Conservation (phyloP, 768 basidiomycete genomes). For the Lactifluus hygrophoroides region DNA sequence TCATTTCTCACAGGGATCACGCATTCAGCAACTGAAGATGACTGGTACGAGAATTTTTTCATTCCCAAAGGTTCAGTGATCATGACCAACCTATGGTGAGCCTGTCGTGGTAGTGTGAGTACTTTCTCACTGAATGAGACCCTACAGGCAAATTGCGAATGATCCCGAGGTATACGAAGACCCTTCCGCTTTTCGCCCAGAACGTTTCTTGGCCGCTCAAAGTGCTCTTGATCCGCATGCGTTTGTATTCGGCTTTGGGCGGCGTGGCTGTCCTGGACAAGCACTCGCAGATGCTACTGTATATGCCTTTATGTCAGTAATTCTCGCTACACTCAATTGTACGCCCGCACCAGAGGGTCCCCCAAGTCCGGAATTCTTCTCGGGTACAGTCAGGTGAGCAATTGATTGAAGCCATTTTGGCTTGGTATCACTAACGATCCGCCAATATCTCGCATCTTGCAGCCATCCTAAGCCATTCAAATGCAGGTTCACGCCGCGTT, state of each 20-base stretch:
- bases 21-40: constrained; percentile 15
- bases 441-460: neutral
- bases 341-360: neutral
- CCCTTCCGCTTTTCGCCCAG: constrained; percentile 18
- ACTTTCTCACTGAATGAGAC: neutral
- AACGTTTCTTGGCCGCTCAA: constrained; percentile 12
- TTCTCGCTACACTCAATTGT: constrained; percentile 2
- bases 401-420: neutral
- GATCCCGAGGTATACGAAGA: constrained; percentile 12
- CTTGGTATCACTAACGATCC: neutral
- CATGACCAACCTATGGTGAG: constrained; percentile 21
- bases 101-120: neutral
- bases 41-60: constrained; percentile 17
- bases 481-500: neutral
- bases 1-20: constrained; percentile 1
- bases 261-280: constrained; percentile 5
- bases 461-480: constrained; percentile 12
- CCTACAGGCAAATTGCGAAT: constrained; percentile 8
- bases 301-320: constrained; percentile 2
- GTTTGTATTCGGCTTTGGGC: constrained; percentile 18
- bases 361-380: constrained; percentile 1
- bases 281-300: constrained; percentile 3
- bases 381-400: constrained; percentile 10
- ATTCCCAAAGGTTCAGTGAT: constrained; percentile 23
- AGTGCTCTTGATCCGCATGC: constrained; percentile 8